Base-by-base conservation (phyloP, 2,329 filamentous ascomycete species). In the Cladophialophora yegresii region DNA sequence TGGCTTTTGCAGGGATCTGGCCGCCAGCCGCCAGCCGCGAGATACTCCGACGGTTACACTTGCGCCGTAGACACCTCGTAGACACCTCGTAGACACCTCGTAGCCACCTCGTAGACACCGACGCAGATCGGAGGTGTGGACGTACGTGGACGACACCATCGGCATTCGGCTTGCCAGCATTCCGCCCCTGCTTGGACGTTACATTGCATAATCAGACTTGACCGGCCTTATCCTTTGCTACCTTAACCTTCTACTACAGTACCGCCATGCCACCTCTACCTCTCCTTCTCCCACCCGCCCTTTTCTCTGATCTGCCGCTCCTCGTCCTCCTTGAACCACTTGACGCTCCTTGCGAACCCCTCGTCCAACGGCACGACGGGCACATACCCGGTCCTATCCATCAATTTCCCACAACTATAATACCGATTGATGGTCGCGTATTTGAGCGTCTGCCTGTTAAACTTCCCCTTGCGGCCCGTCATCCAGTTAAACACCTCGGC, bases 391-490 rank as follows among this genome's bases (percentile, higher is more conserved):
- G 82, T 72, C 55, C 79, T 73, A 55, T 68, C 69, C 73, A 79
- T 81, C 26, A 81, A 78, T 70, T 82, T 82, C 22, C 79, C 75
- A 61, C 78, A 78, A 32, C 76, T 80, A 66, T 77, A 82, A 70
- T 78, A 82, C 43, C 80, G 77, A 49, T 79, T 77, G 77, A 82
- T 81, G 69, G 77, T 80, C 55, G 79, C 80, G 70, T 80, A 82
- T 43, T 78, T 76, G 64, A 82, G 77, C 22, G 73, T 75, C 63
- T 78, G 76, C 51, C 76, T 73, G 9, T 78, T 80, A 65, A 82
- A 68, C 53, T 77, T 77, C n/a, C 80, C 79, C 49, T 76, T 78
- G 66, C 80, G 77, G 8, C 80, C 80, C 47, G 79, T 75, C 23
- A 81, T 58, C 26, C 75, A 77, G 65, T 79, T 73, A 13, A 79